These are phyloP conservation scores for Fusarium poae DNA, from an alignment of 2,329 filamentous ascomycete genomes.

Conservation along the genomic window DNA sequence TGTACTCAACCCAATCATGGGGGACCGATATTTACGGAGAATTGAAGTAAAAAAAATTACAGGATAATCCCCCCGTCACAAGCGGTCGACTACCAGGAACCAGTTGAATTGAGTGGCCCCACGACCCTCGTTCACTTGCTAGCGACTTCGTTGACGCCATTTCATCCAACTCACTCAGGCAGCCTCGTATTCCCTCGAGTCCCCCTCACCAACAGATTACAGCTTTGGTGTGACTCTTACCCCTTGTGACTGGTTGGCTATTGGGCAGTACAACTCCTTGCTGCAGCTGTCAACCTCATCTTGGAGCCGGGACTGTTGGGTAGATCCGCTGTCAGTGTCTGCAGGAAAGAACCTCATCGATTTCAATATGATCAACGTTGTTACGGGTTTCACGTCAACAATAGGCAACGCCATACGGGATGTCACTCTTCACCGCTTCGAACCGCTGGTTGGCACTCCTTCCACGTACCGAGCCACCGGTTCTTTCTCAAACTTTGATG, in stretches of 20 bases:
- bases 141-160: slow-evolving; percentile 22
- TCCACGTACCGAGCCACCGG: slow-evolving; percentile 41
- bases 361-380: slow-evolving; percentile 10
- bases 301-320: slow-evolving; percentile 33
- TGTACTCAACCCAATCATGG: slow-evolving; percentile 7
- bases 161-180: slow-evolving; percentile 11
- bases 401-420: not conserved
- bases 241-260: slow-evolving; percentile 8
- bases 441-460: slow-evolving; percentile 9
- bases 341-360: slow-evolving; percentile 39
- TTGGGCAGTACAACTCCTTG: slow-evolving; percentile 35
- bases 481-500: slow-evolving; percentile 41
- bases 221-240: slow-evolving; percentile 25
- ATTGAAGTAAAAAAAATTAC: not conserved
- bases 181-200: slow-evolving; percentile 9
- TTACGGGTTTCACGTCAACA: not conserved
- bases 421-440: slow-evolving; percentile 25
- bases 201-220: slow-evolving; percentile 14
- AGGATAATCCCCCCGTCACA: slow-evolving; percentile 2
- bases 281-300: slow-evolving; percentile 37
- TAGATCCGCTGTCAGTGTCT: slow-evolving; percentile 48
- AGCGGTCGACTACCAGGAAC: slow-evolving; percentile 3
- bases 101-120: slow-evolving; percentile 5
- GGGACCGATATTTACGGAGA: slow-evolving; percentile 2
- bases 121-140: slow-evolving; percentile 13